These are phyloP conservation scores for Spencermartinsiella ligniputridi DNA, from an alignment of 1,139 yeast genomes.

Conservation along the genomic window DNA sequence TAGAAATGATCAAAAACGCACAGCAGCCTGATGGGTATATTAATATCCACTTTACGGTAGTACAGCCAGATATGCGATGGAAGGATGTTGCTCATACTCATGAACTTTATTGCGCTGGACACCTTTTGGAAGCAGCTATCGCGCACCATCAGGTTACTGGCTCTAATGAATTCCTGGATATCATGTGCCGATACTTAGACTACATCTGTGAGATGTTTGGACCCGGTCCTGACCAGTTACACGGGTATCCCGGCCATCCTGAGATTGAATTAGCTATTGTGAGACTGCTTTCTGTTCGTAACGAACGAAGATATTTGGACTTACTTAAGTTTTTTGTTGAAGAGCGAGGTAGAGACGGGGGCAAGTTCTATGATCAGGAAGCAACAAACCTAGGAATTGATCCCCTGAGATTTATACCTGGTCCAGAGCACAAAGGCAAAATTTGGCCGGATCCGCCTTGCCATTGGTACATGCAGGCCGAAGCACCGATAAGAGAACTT, in stretches of 20 bases:
- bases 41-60: conserved; percentile 26
- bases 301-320: conserved; percentile 19
- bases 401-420: conserved; percentile 19
- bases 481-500: conserved; percentile 8
- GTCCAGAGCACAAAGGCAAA: background rate
- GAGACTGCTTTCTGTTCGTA: conserved; percentile 21
- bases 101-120: conserved; percentile 30
- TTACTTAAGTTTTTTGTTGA: conserved; percentile 25
- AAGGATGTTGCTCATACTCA: conserved; percentile 24
- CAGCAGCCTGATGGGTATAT: conserved; percentile 30
- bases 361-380: conserved; percentile 24
- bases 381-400: conserved; percentile 21
- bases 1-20: conserved; percentile 24
- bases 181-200: conserved; percentile 25
- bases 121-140: conserved; percentile 28
- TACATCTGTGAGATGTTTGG: conserved; percentile 21
- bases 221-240: conserved; percentile 18
- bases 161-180: conserved; percentile 19
- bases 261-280: conserved; percentile 29
- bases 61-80: conserved; percentile 24
- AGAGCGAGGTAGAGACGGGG: conserved; percentile 25
- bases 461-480: conserved; percentile 25
- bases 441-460: conserved; percentile 23
- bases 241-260: conserved; percentile 31
- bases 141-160: conserved; percentile 26